Percentiles rank a stretch among this genome's conserved stretches.
phyloP scores from a whole-genome alignment of 345 rosid species.

The Hypericum androsaemum region DNA sequence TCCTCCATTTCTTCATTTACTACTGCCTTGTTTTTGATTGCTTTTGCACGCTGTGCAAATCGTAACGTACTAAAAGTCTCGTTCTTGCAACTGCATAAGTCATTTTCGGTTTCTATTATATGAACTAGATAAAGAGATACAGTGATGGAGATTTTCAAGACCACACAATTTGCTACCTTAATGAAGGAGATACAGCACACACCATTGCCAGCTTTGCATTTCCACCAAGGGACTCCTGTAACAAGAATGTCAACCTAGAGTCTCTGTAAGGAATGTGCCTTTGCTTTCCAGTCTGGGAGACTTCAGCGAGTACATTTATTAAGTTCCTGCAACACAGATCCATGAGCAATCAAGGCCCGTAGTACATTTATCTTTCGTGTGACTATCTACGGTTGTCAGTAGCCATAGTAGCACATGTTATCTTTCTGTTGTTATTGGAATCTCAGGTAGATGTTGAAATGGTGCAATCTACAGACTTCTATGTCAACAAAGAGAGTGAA shows the following conservation, averaged over 20 bases:
- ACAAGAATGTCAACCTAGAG: constrained; percentile 90
- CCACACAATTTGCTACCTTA: constrained; percentile 39
- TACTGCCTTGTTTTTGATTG: constrained; percentile 79
- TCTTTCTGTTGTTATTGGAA: too few species aligned
- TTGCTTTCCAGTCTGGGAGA: constrained; percentile 75
- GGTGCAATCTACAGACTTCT: too few species aligned
- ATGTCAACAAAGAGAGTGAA: too few species aligned
- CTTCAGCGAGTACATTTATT: constrained; percentile 5
- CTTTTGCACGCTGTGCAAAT: constrained; percentile 96
- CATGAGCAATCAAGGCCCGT: background rate
- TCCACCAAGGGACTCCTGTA: constrained; percentile 95
- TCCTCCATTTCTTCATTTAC: too few species aligned
- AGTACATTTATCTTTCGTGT: too few species aligned
- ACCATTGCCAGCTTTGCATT: constrained; percentile 90
- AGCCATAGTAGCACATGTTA: too few species aligned
- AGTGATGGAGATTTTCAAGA: constrained; percentile 9
- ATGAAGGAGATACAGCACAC: constrained; percentile 92
- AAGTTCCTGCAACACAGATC: constrained; percentile 1
- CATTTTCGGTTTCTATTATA: constrained; percentile 7
- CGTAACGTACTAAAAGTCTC: constrained; percentile 92
- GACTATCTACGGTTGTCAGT: too few species aligned
- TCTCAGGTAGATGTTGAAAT: too few species aligned
- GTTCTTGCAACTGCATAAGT: constrained; percentile 55
- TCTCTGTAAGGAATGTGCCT: constrained; percentile 95
- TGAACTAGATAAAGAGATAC: constrained; percentile 1